These are phyloP conservation scores for Arachis monticola DNA, from an alignment of 331 rosid genomes.

Conservation along the genomic window DNA sequence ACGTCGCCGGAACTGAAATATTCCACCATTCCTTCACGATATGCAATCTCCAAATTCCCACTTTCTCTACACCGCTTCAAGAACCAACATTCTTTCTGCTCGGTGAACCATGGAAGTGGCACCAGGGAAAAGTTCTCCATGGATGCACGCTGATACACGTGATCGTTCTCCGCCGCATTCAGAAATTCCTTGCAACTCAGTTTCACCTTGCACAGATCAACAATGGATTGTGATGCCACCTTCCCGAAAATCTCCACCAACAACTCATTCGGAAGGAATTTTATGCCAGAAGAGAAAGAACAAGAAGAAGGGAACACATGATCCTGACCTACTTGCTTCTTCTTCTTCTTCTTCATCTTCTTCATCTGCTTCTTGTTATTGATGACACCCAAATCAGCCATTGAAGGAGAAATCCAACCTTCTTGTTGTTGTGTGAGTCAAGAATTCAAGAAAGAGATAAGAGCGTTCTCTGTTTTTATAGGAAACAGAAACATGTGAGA, in stretches of 20 bases:
- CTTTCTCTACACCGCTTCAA: conserved; percentile 43
- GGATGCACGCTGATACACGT: conserved; percentile 38
- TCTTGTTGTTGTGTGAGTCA: background rate
- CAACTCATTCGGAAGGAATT: conserved; percentile 42
- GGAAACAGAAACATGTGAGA: too few species aligned
- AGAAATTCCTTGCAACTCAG: conserved; percentile 41
- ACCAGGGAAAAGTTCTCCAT: conserved; percentile 38
- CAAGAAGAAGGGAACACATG: background rate
- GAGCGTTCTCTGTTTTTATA: too few species aligned
- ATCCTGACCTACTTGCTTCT: too few species aligned
- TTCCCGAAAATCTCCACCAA: conserved; percentile 35
- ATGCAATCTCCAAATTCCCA: conserved; percentile 44
- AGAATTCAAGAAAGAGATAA: background rate
- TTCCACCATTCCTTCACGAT: conserved; percentile 48
- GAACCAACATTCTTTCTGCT: conserved; percentile 9
- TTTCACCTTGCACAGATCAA: conserved; percentile 39
- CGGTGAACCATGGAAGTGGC: conserved; percentile 41
- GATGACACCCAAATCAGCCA: conserved; percentile 28
- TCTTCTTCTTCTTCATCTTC: background rate
- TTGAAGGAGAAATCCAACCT: background rate
- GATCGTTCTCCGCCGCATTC: conserved; percentile 26
- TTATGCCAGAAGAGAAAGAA: background rate
- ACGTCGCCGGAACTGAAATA: conserved; percentile 18
- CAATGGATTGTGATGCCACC: conserved; percentile 40
- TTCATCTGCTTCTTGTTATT: background rate